A percentile compares a stretch with the other conserved stretches of the same genome.
phyloP scores from a whole-genome alignment of 1,284 basidiomycete species.

The Bjerkandera adusta region DNA sequence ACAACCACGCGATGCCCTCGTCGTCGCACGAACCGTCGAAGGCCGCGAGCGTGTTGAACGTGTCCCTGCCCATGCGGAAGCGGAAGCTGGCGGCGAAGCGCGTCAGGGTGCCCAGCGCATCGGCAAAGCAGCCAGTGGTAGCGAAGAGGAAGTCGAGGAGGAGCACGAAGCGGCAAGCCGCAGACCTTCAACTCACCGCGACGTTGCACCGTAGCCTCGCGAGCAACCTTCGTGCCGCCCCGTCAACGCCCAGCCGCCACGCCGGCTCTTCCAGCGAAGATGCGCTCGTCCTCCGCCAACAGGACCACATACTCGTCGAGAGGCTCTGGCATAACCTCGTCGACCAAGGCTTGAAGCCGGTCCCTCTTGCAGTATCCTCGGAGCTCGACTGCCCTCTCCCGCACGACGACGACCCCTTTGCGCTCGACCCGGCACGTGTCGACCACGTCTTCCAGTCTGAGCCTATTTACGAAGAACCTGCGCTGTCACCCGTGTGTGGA shows the following conservation, averaged over 20 bases:
- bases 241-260: constrained; percentile 3
- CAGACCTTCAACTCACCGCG: constrained; percentile 39
- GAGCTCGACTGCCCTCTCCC: not conserved
- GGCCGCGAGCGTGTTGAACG: not conserved
- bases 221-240: constrained; percentile 16
- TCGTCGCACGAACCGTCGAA: constrained; percentile 1
- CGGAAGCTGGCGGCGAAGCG: constrained; percentile 13
- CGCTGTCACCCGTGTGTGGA: not conserved
- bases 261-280: constrained; percentile 15
- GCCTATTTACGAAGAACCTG: not conserved
- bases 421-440: constrained; percentile 5
- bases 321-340: constrained; percentile 30
- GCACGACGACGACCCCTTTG: not conserved
- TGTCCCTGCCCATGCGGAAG: constrained; percentile 6
- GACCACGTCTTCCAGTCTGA: constrained; percentile 12
- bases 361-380: not conserved
- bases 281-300: constrained; percentile 13
- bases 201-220: constrained; percentile 40
- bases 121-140: constrained; percentile 17
- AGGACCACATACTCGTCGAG: constrained; percentile 32
- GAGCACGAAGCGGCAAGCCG: constrained; percentile 34
- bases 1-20: constrained; percentile 9
- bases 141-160: constrained; percentile 29
- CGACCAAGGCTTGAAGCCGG: constrained; percentile 30
- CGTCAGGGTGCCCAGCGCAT: constrained; percentile 23